Base-by-base conservation (phyloP, 441 rosid species). In the Aleurites moluccanus region DNA sequence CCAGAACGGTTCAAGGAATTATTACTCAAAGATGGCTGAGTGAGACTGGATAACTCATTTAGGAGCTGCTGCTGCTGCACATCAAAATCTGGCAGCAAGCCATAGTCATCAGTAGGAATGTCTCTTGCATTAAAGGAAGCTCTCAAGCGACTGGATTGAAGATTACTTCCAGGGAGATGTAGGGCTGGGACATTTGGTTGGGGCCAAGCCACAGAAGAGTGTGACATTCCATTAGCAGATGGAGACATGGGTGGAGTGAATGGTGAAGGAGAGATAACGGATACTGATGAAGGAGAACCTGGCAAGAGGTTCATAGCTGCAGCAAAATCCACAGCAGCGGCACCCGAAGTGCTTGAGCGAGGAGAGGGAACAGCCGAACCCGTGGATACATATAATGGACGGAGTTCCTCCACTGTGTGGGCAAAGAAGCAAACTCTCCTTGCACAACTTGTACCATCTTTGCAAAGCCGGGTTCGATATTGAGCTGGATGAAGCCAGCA, bases 401-500 rank as follows among this genome's bases (percentile, higher is more conserved):
- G 89, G 55, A 91, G 81, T 64, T 92, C 96, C 75, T 89, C 91
- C 3, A 70, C 73, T 25, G 79, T 71, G 73, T 92, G 97, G 72
- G 96, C 97, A 64, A 92, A 92, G 82, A 92, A 92, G 83, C 96
- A 90, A 49, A 92, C 96, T 66, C 90, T 81, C 35, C 97, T 85
- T 11, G 61, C 77, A 79, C 97, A 92, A 76, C 85, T 80, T 10
- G 81, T 80, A 25, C 94, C 91, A 27, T 92, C 96, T 71, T 92
- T 92, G 83, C 97, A 92, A 73, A 90, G 76, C 42, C 91, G 80
- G 55, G 96, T 92, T 70, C 93, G 86, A 77, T 92, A 92, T 47
- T 90, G 96, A 59, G 96, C 93, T 27, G 96, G 97, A 82, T 92
- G 97, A 52, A 92, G 88, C 97, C 95, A 92, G 71, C 92, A 90